Evolutionary conservation across 2,329 filamentous ascomycete genomes (phyloP).

Genomic region (Dactylellina sp.): DNA sequence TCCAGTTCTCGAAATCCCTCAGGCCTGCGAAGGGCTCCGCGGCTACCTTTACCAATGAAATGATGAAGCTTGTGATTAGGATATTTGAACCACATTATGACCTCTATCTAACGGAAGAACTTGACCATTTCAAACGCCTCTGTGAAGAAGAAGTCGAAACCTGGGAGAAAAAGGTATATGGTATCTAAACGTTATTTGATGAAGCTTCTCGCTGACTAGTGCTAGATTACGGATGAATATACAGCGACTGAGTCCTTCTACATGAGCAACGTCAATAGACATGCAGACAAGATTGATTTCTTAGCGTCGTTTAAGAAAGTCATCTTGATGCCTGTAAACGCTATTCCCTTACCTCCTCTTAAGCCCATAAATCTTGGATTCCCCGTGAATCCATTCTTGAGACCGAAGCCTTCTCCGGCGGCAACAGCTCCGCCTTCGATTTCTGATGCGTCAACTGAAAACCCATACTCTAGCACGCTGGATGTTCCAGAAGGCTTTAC

Average conservation of each 20-base stretch:
- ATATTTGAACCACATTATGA: slow-evolving; percentile 95
- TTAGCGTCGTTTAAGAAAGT: slow-evolving; percentile 97
- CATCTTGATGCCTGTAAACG: slow-evolving; percentile 98
- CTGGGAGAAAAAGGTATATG: slow-evolving; percentile 87
- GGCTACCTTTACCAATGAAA: slow-evolving; percentile 72
- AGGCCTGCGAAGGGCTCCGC: slow-evolving; percentile 71
- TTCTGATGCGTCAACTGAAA: slow-evolving; percentile 57
- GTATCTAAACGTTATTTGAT: not conserved
- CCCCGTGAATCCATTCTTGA: slow-evolving; percentile 44
- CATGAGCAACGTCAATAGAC: slow-evolving; percentile 93
- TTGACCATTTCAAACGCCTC: slow-evolving; percentile 82
- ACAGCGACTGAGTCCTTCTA: slow-evolving; percentile 91
- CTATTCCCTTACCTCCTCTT: slow-evolving; percentile 67
- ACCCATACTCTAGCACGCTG: slow-evolving; percentile 60
- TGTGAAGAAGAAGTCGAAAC: slow-evolving; percentile 80
- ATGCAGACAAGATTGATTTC: slow-evolving; percentile 96
- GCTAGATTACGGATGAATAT: slow-evolving; percentile 77
- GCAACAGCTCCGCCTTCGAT: slow-evolving; percentile 34
- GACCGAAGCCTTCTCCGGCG: slow-evolving; percentile 59
- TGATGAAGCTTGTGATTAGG: slow-evolving; percentile 75
- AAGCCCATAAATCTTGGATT: slow-evolving; percentile 50
- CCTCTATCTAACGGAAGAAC: slow-evolving; percentile 88
- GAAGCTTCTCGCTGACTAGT: not conserved
- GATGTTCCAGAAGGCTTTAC: slow-evolving; percentile 36
- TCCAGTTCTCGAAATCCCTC: slow-evolving; percentile 80